Conservation (phyloP, 257 asterid species). For the Ocimum tenuiflorum region DNA sequence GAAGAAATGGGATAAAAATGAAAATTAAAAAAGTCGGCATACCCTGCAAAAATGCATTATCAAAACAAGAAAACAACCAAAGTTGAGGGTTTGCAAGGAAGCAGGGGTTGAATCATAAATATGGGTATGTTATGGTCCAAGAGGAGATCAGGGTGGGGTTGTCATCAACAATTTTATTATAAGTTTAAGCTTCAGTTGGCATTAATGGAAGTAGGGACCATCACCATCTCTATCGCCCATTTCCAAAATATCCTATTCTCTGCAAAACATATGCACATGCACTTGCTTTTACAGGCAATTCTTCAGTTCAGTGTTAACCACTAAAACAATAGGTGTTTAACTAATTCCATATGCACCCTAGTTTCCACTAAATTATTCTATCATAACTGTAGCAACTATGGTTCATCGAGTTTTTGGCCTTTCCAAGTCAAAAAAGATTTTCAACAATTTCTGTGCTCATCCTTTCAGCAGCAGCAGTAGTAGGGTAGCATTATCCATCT, state of each 20-base stretch:
- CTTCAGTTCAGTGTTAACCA: neutral
- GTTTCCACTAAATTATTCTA: neutral
- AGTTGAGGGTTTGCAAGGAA: slow-evolving; percentile 20
- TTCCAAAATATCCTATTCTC: slow-evolving; percentile 15
- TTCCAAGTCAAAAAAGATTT: too few relatives aligned
- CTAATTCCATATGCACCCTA: neutral
- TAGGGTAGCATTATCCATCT: too few relatives aligned
- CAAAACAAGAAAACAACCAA: slow-evolving; percentile 21
- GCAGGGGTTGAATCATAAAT: slow-evolving; percentile 30
- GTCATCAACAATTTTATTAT: slow-evolving; percentile 6
- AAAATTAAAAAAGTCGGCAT: neutral
- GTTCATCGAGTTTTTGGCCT: too few relatives aligned
- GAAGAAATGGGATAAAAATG: neutral
- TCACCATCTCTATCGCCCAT: slow-evolving; percentile 25
- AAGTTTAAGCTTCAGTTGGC: slow-evolving; percentile 3
- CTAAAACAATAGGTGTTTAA: neutral
- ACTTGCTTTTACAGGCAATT: slow-evolving; percentile 7
- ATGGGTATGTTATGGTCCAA: slow-evolving; percentile 22
- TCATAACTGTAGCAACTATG: too few relatives aligned
- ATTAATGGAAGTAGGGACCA: slow-evolving; percentile 43
- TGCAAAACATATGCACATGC: slow-evolving; percentile 31
- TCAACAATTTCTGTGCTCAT: too few relatives aligned
- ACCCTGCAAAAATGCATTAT: neutral
- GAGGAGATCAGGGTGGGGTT: slow-evolving; percentile 23
- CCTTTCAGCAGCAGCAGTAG: too few relatives aligned